These are phyloP conservation scores for Alternaria sp. DNA, from an alignment of 2,329 filamentous ascomycete genomes.

Conservation along the genomic window DNA sequence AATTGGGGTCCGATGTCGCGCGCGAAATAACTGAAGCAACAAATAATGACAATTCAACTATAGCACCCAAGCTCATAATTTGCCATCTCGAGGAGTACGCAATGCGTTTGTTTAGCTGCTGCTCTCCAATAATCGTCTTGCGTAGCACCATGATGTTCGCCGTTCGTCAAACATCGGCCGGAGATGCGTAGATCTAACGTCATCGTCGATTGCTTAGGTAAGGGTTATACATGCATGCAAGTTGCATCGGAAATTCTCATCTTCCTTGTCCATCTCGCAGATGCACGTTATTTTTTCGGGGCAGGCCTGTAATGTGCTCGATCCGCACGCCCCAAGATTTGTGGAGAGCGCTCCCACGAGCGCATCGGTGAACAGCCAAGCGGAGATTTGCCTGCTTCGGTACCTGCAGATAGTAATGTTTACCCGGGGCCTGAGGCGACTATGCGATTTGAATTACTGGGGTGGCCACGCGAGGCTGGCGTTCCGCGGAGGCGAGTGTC, in stretches of 20 bases:
- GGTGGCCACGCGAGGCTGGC: conserved; percentile 7
- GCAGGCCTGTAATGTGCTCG: neutral
- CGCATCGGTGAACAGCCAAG: conserved; percentile 8
- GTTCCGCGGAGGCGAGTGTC: conserved; percentile 20
- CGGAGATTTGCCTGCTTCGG: conserved; percentile 14
- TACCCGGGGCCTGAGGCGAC: neutral
- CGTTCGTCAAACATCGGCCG: conserved; percentile 8
- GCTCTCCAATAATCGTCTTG: conserved; percentile 6
- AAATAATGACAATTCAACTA: conserved; percentile 4
- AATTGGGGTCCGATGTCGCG: conserved; percentile 89
- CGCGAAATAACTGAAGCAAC: conserved; percentile 50
- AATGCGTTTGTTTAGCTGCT: neutral
- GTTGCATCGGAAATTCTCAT: conserved; percentile 2
- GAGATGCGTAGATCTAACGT: conserved; percentile 10
- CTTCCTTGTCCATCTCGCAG: neutral
- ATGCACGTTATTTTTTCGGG: conserved; percentile 8
- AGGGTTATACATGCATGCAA: neutral
- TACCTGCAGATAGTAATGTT: conserved; percentile 15
- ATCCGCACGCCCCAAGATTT: neutral
- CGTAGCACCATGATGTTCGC: conserved; percentile 8
- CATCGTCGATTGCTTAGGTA: conserved; percentile 11
- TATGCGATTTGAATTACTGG: conserved; percentile 3
- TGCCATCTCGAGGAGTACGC: neutral
- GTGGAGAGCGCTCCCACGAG: conserved; percentile 1
- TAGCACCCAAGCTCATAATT: neutral